A percentile compares a stretch with the other conserved stretches of the same genome.
These are phyloP conservation scores for Quercus tomentella DNA, from an alignment of 331 rosid species.

Conservation along the genomic window DNA sequence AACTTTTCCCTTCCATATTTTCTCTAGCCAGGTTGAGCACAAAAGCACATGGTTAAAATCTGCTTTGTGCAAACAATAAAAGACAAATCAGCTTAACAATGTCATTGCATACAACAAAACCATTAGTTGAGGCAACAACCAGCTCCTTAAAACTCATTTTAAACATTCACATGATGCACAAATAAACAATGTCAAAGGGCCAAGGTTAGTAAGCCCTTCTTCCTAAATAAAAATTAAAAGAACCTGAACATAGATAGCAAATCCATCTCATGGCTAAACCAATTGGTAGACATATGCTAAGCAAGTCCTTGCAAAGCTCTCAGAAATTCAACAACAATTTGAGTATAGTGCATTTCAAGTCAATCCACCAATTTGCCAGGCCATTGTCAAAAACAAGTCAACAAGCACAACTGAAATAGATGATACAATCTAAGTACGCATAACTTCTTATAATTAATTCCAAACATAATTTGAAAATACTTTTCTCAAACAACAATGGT, in stretches of 20 bases:
- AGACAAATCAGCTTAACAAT: neutral
- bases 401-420: neutral
- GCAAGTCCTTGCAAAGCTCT: neutral
- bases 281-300: neutral
- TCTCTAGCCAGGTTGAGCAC: no score
- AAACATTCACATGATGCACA: neutral
- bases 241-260: neutral
- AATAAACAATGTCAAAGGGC: neutral
- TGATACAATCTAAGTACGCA: neutral
- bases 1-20: no score
- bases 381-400: neutral
- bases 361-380: neutral
- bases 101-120: neutral
- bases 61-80: no score
- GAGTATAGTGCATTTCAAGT: neutral
- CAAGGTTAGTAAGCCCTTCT: neutral
- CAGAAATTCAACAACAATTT: neutral
- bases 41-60: no score
- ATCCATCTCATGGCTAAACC: neutral
- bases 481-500: conserved; percentile 13
- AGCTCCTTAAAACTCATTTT: neutral
- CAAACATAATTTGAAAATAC: neutral
- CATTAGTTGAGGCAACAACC: neutral
- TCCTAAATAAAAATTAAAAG: neutral
- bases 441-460: conserved; percentile 1